Conservation (phyloP, 2,329 filamentous ascomycete species). For the Diplodia intermedia region DNA sequence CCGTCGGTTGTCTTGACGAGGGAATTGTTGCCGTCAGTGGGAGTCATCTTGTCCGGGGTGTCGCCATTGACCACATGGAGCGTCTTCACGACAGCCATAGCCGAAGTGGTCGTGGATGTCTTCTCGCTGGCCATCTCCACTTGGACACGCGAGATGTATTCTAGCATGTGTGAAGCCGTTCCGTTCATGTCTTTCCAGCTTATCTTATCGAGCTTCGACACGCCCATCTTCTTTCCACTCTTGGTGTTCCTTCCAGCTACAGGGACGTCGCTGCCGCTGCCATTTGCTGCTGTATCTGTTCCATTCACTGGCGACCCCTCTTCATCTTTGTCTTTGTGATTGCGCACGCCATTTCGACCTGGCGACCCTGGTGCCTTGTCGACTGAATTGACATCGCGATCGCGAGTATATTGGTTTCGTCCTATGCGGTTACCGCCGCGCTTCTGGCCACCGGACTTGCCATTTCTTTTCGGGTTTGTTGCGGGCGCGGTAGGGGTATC, state of each 20-base stretch:
- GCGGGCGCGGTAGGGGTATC: slow-evolving; percentile 29
- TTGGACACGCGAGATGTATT: slow-evolving; percentile 89
- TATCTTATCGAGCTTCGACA: slow-evolving; percentile 63
- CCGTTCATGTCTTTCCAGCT: slow-evolving; percentile 89
- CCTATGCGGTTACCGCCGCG: slow-evolving; percentile 39
- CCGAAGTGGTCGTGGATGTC: slow-evolving; percentile 32
- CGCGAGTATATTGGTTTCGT: slow-evolving; percentile 50
- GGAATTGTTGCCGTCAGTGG: slow-evolving; percentile 32
- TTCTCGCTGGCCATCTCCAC: slow-evolving; percentile 76
- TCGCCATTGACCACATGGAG: slow-evolving; percentile 37
- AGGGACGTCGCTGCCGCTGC: slow-evolving; percentile 52
- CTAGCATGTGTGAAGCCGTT: slow-evolving; percentile 81
- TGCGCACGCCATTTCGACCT: slow-evolving; percentile 12
- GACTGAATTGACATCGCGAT: slow-evolving; percentile 34
- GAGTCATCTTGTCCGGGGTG: slow-evolving; percentile 1
- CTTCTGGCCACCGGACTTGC: slow-evolving; percentile 19
- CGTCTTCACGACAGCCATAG: slow-evolving; percentile 41
- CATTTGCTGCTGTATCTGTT: slow-evolving; percentile 33
- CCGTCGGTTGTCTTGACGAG: slow-evolving; percentile 35
- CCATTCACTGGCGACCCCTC: slow-evolving; percentile 39
- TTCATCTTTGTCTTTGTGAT: slow-evolving; percentile 25
- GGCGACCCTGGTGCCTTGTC: slow-evolving; percentile 28
- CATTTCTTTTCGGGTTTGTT: slow-evolving; percentile 15
- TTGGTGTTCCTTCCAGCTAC: slow-evolving; percentile 42
- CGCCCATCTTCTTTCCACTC: slow-evolving; percentile 41